Base-by-base conservation (phyloP, 192 early-diverging fungal genomes). In the Coemansia sp. region DNA sequence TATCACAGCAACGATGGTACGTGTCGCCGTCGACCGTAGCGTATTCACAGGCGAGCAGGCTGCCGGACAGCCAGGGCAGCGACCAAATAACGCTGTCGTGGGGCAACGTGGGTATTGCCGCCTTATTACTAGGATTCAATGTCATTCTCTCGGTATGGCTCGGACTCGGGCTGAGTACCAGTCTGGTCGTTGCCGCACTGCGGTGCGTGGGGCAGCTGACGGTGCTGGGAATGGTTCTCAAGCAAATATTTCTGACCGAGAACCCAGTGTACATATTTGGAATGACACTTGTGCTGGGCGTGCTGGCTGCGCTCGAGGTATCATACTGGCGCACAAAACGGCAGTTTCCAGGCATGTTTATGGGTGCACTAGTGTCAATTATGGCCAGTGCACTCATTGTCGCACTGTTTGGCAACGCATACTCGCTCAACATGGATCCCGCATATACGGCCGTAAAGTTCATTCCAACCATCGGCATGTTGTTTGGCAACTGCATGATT, bases 391-490 rank as follows among this genome's bases (percentile, higher is more conserved):
- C 78, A 35, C 35, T 69, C 4, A 21, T 38, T 1, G 58, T 69
- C 23, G 63, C 63, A 10, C 11, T 73, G 49, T 69, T 71, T 48
- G 63, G 75, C 35, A 76, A 69, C 54, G 75, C 70, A 7, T 87
- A 84, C 59, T 88, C 90, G 24, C 83, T 95, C 62, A 83, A 86
- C 21, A 86, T 87, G 63, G 63, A 70, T 21, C 91, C 91, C 3
- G 87, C 90, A 55, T 90, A 84, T 65, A 75, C 83, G 14, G 88
- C 93, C 5, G 78, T 76, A 19, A 86, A 89, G 69, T 95, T 92
- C 59, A 91, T 95, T 49, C 92, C 93, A n/a, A 92, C 89, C 0
- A 76, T 96, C 6, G 94, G 92, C 25, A 96, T 96, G 94, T 70
- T 96, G 29, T 84, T 94, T 14, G 92, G 92, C 29, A 94, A 92